Evolutionary conservation across 176 grass and related monocot species (phyloP).

Genomic region (Zea luxurians): DNA sequence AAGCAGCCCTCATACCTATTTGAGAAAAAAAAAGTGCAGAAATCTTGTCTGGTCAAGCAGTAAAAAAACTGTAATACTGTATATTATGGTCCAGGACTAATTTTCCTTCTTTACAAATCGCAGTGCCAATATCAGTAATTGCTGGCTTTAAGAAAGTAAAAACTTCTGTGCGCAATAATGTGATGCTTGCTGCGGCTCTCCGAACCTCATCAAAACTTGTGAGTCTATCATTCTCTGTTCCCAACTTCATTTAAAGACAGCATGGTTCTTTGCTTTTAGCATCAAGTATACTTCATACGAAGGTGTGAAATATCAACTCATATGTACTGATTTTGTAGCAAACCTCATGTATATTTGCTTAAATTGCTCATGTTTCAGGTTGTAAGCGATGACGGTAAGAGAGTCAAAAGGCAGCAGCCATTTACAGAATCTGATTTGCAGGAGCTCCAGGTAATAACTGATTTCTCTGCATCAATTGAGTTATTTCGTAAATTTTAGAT

Average conservation of each 20-base stretch:
- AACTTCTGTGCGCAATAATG: conserved; percentile 67
- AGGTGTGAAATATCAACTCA: neutral
- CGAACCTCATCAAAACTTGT: conserved; percentile 89
- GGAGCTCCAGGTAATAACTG: conserved; percentile 64
- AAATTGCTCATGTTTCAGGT: conserved; percentile 45
- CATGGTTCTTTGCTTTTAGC: neutral
- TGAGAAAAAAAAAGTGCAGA: too few relatives aligned
- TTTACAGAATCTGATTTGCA: conserved; percentile 94
- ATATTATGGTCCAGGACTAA: conserved; percentile 18
- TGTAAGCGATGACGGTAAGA: conserved; percentile 93
- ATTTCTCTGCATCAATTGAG: conserved; percentile 25
- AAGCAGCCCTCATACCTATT: too few relatives aligned
- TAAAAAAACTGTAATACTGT: neutral
- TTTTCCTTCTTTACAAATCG: conserved; percentile 8
- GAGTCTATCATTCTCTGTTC: conserved; percentile 38
- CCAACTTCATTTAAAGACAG: neutral
- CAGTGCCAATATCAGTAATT: conserved; percentile 95
- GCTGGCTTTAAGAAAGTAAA: conserved; percentile 97
- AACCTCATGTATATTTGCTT: conserved; percentile 1
- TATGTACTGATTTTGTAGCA: conserved; percentile 3
- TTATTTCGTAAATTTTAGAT: conserved; percentile 27
- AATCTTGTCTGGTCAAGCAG: neutral
- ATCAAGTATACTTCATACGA: neutral
- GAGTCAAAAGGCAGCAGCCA: conserved; percentile 63
- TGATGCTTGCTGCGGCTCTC: conserved; percentile 74